These are phyloP conservation scores for Globisporangium paddicum DNA, from an alignment of 352 stramenopile genomes.

Conservation along the genomic window DNA sequence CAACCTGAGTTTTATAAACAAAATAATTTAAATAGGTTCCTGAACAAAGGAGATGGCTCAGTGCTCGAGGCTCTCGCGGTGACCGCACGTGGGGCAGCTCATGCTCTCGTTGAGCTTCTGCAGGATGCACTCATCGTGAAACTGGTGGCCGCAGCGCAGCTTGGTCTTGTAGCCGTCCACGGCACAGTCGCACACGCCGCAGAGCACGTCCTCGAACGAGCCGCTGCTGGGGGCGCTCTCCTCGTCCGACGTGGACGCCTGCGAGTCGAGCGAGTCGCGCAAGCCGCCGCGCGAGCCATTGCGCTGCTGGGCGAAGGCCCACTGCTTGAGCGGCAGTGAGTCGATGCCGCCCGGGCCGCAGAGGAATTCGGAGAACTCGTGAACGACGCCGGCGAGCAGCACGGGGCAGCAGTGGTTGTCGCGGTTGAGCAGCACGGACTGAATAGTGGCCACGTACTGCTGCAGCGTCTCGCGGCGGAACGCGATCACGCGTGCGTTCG, in stretches of 20 bases:
- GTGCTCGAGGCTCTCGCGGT: conserved; percentile 1
- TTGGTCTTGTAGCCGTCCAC: conserved; percentile 20
- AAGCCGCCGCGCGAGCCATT: conserved; percentile 4
- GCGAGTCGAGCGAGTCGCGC: conserved; percentile 18
- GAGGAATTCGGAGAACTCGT: conserved; percentile 24
- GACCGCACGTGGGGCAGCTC: conserved; percentile 27
- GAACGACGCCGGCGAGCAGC: conserved; percentile 21
- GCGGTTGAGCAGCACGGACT: conserved; percentile 23
- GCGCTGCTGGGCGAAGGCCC: conserved; percentile 19
- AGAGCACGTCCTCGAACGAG: conserved; percentile 9
- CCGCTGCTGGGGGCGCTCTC: conserved; percentile 2
- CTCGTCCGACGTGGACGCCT: conserved; percentile 18
- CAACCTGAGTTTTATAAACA: background rate
- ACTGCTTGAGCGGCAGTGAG: conserved; percentile 23
- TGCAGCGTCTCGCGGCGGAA: conserved; percentile 33
- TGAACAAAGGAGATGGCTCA: no score
- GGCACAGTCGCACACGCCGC: conserved; percentile 14
- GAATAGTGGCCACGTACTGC: conserved; percentile 30
- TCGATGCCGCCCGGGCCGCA: conserved; percentile 11
- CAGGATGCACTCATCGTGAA: conserved; percentile 53
- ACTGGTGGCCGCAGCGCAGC: conserved; percentile 34
- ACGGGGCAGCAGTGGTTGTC: conserved; percentile 29
- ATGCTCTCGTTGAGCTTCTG: conserved; percentile 34
- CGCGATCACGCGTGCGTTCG: conserved; percentile 24
- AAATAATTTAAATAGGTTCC: conserved; percentile 7